A percentile compares a stretch with the other conserved stretches of the same genome.
Evolutionary conservation across 2,329 filamentous ascomycete genomes (phyloP).

Genomic region (Penicillium sclerotiorum): DNA sequence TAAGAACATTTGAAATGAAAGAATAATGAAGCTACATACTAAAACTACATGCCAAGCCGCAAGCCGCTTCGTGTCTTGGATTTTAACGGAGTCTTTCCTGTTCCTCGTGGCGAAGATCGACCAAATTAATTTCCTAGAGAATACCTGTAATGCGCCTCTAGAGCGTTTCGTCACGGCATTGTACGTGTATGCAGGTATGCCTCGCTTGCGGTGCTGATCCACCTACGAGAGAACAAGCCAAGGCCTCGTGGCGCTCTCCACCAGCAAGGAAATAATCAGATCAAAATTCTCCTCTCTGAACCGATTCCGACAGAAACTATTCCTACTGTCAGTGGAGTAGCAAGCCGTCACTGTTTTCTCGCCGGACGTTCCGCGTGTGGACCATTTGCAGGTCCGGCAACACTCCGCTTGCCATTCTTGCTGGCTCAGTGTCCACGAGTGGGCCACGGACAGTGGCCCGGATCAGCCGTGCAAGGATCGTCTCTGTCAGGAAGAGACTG

Average conservation of each 20-base stretch:
- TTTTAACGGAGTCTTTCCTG: neutral
- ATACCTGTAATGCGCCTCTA: neutral
- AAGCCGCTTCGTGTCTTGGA: neutral
- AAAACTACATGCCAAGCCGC: neutral
- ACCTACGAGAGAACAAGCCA: neutral
- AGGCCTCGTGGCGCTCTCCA: neutral
- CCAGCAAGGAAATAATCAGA: neutral
- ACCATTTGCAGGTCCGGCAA: neutral
- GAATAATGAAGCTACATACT: too few species aligned
- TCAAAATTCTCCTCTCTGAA: neutral
- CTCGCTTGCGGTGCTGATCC: neutral
- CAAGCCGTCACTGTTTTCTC: neutral
- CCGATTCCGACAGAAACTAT: neutral
- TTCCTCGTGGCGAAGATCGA: neutral
- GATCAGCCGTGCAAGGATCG: neutral
- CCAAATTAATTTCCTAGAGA: too few species aligned
- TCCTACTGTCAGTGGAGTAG: neutral
- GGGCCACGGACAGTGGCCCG: neutral
- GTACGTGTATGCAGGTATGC: neutral
- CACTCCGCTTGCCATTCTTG: neutral
- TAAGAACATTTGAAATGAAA: too few species aligned
- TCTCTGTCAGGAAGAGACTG: neutral
- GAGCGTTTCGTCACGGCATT: neutral
- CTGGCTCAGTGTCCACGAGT: neutral
- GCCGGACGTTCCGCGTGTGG: neutral